phyloP scores from a whole-genome alignment of 495 filamentous ascomycete genomes.

The Podospora fimiseda region DNA sequence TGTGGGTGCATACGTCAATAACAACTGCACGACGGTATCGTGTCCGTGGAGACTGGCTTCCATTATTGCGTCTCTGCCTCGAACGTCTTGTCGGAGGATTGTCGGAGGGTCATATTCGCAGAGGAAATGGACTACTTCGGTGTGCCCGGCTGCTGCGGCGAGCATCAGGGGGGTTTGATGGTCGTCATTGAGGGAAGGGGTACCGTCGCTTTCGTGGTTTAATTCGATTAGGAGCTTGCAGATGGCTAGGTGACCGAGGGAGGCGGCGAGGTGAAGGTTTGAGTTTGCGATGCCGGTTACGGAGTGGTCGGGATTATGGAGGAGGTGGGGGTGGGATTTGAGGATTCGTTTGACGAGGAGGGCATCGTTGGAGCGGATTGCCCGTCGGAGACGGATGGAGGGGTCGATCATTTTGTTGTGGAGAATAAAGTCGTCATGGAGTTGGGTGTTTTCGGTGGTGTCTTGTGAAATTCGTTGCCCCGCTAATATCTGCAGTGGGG shows the following conservation, averaged over 20 bases:
- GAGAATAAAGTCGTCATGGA: no score
- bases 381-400: slow-evolving; percentile 60
- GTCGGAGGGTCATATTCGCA: slow-evolving; percentile 33
- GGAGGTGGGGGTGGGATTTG: slow-evolving; percentile 54
- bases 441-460: no score
- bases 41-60: slow-evolving; percentile 49
- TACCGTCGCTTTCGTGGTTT: slow-evolving; percentile 50
- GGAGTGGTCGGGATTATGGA: slow-evolving; percentile 66
- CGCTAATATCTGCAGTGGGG: no score
- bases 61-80: slow-evolving; percentile 54
- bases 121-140: slow-evolving; percentile 55
- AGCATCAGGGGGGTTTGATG: slow-evolving; percentile 67
- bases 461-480: no score
- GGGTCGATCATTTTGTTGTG: slow-evolving; percentile 52
- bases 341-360: slow-evolving; percentile 67
- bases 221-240: slow-evolving; percentile 47
- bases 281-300: slow-evolving; percentile 56
- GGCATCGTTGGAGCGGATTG: slow-evolving; percentile 66
- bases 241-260: slow-evolving; percentile 59
- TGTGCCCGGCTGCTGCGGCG: slow-evolving; percentile 51
- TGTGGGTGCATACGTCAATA: slow-evolving; percentile 48
- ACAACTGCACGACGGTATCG: slow-evolving; percentile 53
- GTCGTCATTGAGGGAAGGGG: slow-evolving; percentile 62
- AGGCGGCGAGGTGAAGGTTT: slow-evolving; percentile 67
- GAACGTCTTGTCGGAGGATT: slow-evolving; percentile 48